phyloP scores from a whole-genome alignment of 2,329 filamentous ascomycete species.

The Scorias spongiosa region DNA sequence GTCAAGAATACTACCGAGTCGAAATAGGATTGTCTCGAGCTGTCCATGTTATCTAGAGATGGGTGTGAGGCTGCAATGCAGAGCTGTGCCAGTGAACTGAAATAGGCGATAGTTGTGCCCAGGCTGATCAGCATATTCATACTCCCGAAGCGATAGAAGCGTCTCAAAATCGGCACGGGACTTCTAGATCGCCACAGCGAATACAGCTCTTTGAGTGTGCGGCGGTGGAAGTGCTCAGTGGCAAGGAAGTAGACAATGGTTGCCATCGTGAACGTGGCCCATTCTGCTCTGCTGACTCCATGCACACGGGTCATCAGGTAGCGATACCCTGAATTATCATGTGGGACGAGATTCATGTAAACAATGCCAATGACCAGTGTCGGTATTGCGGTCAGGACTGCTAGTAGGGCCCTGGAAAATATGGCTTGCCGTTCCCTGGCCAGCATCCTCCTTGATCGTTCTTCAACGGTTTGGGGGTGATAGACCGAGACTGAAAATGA shows the following conservation, averaged over 20 bases:
- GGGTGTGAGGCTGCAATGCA: constrained; percentile 35
- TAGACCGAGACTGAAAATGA: constrained; percentile 55
- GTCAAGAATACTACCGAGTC: constrained; percentile 88
- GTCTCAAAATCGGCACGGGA: constrained; percentile 52
- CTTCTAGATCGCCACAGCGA: constrained; percentile 66
- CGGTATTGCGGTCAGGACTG: constrained; percentile 56
- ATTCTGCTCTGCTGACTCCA: constrained; percentile 56
- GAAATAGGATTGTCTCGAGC: constrained; percentile 46
- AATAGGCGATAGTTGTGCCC: constrained; percentile 74
- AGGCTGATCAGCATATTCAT: constrained; percentile 92
- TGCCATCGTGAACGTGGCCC: constrained; percentile 64
- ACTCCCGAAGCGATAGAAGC: constrained; percentile 86
- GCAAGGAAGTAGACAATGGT: constrained; percentile 80
- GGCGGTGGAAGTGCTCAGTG: constrained; percentile 69
- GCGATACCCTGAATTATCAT: constrained; percentile 40
- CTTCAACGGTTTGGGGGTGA: constrained; percentile 70
- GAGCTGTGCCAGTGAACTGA: constrained; percentile 66
- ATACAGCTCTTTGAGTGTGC: constrained; percentile 63
- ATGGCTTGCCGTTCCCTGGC: constrained; percentile 53
- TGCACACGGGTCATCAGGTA: constrained; percentile 55
- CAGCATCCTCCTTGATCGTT: constrained; percentile 60
- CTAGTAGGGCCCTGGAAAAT: constrained; percentile 54
- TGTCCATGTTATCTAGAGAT: constrained; percentile 11
- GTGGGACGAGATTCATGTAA: constrained; percentile 69
- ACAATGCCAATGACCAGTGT: constrained; percentile 79